Base-by-base conservation (phyloP, 83 land plant species). In the Thuja plicata region DNA sequence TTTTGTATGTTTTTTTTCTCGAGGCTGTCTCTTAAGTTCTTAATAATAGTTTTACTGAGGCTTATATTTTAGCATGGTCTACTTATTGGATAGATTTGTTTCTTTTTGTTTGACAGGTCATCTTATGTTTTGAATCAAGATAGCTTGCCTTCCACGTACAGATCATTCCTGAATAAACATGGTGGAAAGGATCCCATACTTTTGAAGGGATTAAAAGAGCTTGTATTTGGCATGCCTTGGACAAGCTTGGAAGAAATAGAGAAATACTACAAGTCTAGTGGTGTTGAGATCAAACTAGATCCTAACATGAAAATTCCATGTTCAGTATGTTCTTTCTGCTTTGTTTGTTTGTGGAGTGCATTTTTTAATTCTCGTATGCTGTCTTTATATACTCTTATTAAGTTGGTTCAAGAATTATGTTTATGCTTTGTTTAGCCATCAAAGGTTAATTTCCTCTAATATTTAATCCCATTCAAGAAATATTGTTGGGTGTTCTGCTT, bases 101-200 rank as follows among this genome's bases (percentile, higher is more conserved):
- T 76, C 38, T 35, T 76, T 66, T 66, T 76, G 79, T 76, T 76
- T 76, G 79, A 10, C 79, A 76, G 79, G 94, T 97, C 99, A 84
- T 94, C 99, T 85, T 98, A 95, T 91, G 93, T 98, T 87, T 88
- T 98, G 91, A 98, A 95, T 92, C 99, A 98, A 90, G 97, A 96
- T 5, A 97, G 97, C 85, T 89, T 98, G 90, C 95, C 99, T 66
- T 89, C 96, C 88, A 92, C 99, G 21, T 98, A 97, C 77, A 93
- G 92, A 87, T 94, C 99, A 35, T 98, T 98, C 90, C 96, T 98
- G 62, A 97, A 96, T 88, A 98, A 95, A 90, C 99, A 98, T 91
- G 97, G 99, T 88, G 99, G 95, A 80, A 98, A 98, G 87, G 97
- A 96, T 91, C 0, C 74, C 37, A 89, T 89, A 12, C 91, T 98